Base-by-base conservation (phyloP, 257 asterid genomes). In the Scutellaria minor region DNA sequence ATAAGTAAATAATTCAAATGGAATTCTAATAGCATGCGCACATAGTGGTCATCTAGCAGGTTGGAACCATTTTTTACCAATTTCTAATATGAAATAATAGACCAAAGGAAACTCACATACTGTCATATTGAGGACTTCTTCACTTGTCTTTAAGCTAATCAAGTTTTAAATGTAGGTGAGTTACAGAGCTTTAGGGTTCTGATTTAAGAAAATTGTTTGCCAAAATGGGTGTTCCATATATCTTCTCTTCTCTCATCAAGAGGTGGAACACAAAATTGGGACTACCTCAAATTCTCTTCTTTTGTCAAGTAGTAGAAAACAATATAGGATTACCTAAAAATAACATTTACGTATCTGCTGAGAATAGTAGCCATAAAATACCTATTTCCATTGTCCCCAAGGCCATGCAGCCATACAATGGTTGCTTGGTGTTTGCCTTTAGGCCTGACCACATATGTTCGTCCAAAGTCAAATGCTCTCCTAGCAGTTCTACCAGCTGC, bases 381-480 rank as follows among this genome's bases (percentile, higher is more conserved):
- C 97, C 97, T 85, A 46, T 83, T 82, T 53, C 97, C 96, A 47
- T 84, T 86, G 81, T 91, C 96, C 13, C 97, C 97, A 80, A 91
- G 95, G 55, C 97, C 97, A 68, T 91, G 97, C 77, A 91, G 71
- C 97, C 93, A 89, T 42, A 91, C 96, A 80, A 91, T 74, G 39
- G 97, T 89, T 53, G 97, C 93, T 81, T 89, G 93, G 83, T 91
- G 96, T 80, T 83, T 83, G 54, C 93, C 95, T 84, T 91, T 86
- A 46, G 96, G 96, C 85, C 80, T 83, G 80, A 91, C 93, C 72
- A 91, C 97, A 63, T 83, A 79, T 13, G 97, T 87, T 79, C 82
- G 82, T 15, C 97, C 97, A 85, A 86, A 91, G 57, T 85, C 86
- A 74, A 89, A 77, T 60, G 93, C 81, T 83, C 85, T 87, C 81